Evolutionary conservation across 73 alveolate genomes (phyloP), one percentile per base, ranked within the genome.

Genomic region (Symbiodinium natans): DNA sequence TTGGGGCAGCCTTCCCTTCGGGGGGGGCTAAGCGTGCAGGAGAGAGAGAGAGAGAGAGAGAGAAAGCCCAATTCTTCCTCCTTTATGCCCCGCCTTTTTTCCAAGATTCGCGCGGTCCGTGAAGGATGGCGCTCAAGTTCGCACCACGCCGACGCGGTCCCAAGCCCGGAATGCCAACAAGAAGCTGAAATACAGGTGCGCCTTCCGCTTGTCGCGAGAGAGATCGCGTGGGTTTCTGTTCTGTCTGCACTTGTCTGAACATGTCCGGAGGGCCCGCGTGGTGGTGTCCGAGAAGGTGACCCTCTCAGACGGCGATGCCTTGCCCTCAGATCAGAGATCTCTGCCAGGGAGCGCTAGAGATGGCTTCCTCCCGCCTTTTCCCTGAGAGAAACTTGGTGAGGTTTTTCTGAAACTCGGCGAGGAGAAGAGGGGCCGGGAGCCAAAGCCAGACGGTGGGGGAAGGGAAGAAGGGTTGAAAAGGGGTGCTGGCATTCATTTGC

Each of bases 81-180:
- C n/a, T n/a, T n/a, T n/a, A n/a, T n/a, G n/a, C n/a, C n/a, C n/a
- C n/a, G n/a, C n/a, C n/a, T n/a, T n/a, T n/a, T n/a, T n/a, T n/a
- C n/a, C n/a, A n/a, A n/a, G n/a, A n/a, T n/a, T n/a, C n/a, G n/a
- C n/a, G n/a, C n/a, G n/a, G n/a, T n/a, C n/a, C n/a, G n/a, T n/a
- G n/a, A 75, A 90, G 97, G 97, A 90, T 31, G 97, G 97, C 38
- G 97, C 97, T 15, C 97, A 90, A 71, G 54, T 90, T 29, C 97
- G 97, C 41, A 68, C 48, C n/a, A 73, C 97, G 39, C 97, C 97
- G 23, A 90, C 97, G 29, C 97, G 97, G 15, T 90, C 97, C 48
- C 77, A 90, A n/a, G 54, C 89, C 36, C 77, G 80, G 80, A 90
- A 90, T 80, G 36, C 54, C 36, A 85, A 85, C 40, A 90, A 90